Percentiles rank a stretch among this genome's conserved stretches.
Evolutionary conservation across 352 stramenopile genomes (phyloP).

Genomic region (Globisporangium middletonii): DNA sequence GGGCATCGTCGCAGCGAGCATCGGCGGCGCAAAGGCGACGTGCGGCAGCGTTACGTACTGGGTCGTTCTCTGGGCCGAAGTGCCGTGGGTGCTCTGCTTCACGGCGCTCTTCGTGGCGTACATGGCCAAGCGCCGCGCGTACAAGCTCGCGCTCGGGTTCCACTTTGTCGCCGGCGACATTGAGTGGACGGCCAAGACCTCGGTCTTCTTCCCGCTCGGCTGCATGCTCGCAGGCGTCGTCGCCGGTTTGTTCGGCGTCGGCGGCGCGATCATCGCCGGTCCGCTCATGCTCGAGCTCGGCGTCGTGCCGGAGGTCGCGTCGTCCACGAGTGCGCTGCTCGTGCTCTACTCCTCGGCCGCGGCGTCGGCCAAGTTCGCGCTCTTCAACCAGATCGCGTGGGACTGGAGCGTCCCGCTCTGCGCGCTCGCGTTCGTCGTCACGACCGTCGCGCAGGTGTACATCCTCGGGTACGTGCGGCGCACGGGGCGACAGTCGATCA

Average conservation of each 20-base stretch:
- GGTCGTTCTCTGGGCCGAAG: constrained; percentile 32
- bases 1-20: constrained; percentile 21
- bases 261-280: constrained; percentile 45
- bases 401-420: constrained; percentile 37
- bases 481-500: constrained; percentile 42
- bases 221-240: constrained; percentile 34
- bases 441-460: constrained; percentile 36
- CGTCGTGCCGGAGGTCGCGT: constrained; percentile 44
- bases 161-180: constrained; percentile 35
- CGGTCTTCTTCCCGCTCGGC: constrained; percentile 28
- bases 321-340: constrained; percentile 38
- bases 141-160: constrained; percentile 36
- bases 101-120: constrained; percentile 22
- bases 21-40: constrained; percentile 15
- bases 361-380: constrained; percentile 41
- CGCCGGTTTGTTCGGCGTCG: constrained; percentile 42
- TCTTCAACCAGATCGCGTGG: constrained; percentile 47
- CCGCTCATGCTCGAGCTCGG: constrained; percentile 57
- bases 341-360: constrained; percentile 48
- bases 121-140: constrained; percentile 28
- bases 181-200: constrained; percentile 31
- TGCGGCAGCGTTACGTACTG: constrained; percentile 16
- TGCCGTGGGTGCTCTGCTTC: constrained; percentile 47
- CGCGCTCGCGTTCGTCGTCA: constrained; percentile 37
- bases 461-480: constrained; percentile 47